A percentile compares a stretch with the other conserved stretches of the same genome.
Evolutionary conservation across 495 filamentous ascomycete species (phyloP).

Genomic region (Podospora australis): DNA sequence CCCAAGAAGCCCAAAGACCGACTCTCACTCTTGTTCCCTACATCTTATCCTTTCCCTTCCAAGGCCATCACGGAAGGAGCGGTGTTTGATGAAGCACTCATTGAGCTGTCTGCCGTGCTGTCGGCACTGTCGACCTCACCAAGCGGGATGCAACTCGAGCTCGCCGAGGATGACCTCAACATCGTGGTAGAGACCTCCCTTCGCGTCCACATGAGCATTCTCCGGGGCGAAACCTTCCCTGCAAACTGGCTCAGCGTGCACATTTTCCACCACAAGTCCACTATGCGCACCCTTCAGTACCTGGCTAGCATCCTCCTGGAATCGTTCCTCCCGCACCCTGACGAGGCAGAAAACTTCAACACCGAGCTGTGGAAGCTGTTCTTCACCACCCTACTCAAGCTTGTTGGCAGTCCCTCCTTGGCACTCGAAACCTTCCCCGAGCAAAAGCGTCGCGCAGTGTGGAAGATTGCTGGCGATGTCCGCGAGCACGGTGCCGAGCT

Average conservation of each 20-base stretch:
- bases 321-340: constrained; percentile 74
- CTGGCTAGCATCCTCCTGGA: constrained; percentile 70
- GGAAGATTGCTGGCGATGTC: constrained; percentile 98
- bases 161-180: constrained; percentile 69
- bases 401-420: constrained; percentile 80
- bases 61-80: constrained; percentile 55
- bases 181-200: constrained; percentile 67
- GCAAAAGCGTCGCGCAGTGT: constrained; percentile 90
- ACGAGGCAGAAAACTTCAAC: constrained; percentile 88
- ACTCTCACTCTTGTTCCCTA: constrained; percentile 83
- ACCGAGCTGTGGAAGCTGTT: constrained; percentile 91
- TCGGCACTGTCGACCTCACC: constrained; percentile 71
- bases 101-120: constrained; percentile 83
- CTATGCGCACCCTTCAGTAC: constrained; percentile 81
- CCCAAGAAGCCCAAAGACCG: constrained; percentile 58
- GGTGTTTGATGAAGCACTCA: constrained; percentile 78
- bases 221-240: constrained; percentile 87
- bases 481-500: constrained; percentile 84
- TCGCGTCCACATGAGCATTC: constrained; percentile 80
- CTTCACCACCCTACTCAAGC: constrained; percentile 80
- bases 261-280: constrained; percentile 90
- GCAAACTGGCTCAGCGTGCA: constrained; percentile 85
- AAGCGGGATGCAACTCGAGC: constrained; percentile 57
- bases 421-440: constrained; percentile 96
- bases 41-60: constrained; percentile 80